Conservation (phyloP, 805 yeast species). For the Myxozyma sirexii region DNA sequence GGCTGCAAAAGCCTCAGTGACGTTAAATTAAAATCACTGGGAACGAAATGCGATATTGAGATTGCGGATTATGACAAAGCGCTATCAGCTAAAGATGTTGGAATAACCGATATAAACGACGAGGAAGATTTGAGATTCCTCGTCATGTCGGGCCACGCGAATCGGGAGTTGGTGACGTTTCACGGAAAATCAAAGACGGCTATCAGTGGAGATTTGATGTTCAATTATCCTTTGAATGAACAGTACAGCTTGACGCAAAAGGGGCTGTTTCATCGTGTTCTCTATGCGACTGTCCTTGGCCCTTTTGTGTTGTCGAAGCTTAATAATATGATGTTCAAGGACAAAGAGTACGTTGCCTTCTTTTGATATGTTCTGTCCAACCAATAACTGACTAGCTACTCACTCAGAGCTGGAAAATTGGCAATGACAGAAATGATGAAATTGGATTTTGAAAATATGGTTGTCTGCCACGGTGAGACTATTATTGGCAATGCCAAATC, state of each 20-base stretch:
- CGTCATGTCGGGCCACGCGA: slow-evolving; percentile 57
- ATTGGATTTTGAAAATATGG: slow-evolving; percentile 54
- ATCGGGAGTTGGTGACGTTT: slow-evolving; percentile 58
- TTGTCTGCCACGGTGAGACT: slow-evolving; percentile 62
- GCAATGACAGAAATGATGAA: slow-evolving; percentile 38
- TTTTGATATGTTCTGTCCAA: background rate
- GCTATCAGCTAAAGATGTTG: slow-evolving; percentile 43
- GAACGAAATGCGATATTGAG: slow-evolving; percentile 47
- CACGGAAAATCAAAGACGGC: slow-evolving; percentile 53
- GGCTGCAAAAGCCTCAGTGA: slow-evolving; percentile 50
- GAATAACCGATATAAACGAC: slow-evolving; percentile 31
- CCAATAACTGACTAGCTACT: background rate
- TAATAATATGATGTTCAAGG: background rate
- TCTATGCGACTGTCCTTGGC: slow-evolving; percentile 1
- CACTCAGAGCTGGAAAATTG: slow-evolving; percentile 6
- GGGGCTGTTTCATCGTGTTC: background rate
- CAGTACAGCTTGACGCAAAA: slow-evolving; percentile 43
- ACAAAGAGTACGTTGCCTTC: slow-evolving; percentile 7
- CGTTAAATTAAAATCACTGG: slow-evolving; percentile 34
- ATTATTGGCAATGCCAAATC: slow-evolving; percentile 47
- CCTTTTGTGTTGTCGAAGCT: background rate
- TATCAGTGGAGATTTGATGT: slow-evolving; percentile 61
- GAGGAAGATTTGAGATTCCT: slow-evolving; percentile 54
- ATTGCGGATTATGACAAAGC: slow-evolving; percentile 45
- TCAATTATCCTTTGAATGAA: slow-evolving; percentile 55